Conservation (phyloP, 371 early-diverging fungal species). For the Umbelopsis sp. region DNA sequence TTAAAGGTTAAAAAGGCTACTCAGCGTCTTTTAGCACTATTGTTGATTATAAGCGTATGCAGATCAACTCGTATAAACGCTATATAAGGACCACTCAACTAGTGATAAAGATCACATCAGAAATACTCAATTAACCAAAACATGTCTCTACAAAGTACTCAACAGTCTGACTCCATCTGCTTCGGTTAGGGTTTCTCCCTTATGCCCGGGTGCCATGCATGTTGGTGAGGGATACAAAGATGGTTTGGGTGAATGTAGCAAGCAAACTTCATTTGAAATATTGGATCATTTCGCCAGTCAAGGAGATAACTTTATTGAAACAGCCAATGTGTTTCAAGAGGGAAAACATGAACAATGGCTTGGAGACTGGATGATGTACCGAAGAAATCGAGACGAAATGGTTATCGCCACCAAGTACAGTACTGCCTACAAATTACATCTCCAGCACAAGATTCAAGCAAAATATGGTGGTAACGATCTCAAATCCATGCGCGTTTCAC, state of each 20-base stretch:
- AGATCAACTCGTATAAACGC: too few species aligned
- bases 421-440: slow-evolving; percentile 32
- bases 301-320: slow-evolving; percentile 53
- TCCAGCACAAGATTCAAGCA: not conserved
- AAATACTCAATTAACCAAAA: too few species aligned
- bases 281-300: slow-evolving; percentile 41
- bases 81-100: too few species aligned
- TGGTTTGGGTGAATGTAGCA: slow-evolving; percentile 30
- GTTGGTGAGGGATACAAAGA: slow-evolving; percentile 6
- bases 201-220: slow-evolving; percentile 42
- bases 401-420: slow-evolving; percentile 54
- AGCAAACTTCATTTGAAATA: slow-evolving; percentile 32
- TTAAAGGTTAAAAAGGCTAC: too few species aligned
- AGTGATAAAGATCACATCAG: too few species aligned
- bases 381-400: slow-evolving; percentile 39
- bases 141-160: too few species aligned
- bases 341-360: slow-evolving; percentile 47
- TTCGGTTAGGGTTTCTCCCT: slow-evolving; percentile 46
- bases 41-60: too few species aligned
- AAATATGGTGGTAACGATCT: slow-evolving; percentile 38
- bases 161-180: not conserved
- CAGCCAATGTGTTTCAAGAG: slow-evolving; percentile 45
- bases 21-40: too few species aligned
- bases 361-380: slow-evolving; percentile 42
- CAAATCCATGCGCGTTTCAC: slow-evolving; percentile 39